These are phyloP conservation scores for Aspergillus tubingensis DNA, from an alignment of 2,329 filamentous ascomycete species.

Conservation along the genomic window DNA sequence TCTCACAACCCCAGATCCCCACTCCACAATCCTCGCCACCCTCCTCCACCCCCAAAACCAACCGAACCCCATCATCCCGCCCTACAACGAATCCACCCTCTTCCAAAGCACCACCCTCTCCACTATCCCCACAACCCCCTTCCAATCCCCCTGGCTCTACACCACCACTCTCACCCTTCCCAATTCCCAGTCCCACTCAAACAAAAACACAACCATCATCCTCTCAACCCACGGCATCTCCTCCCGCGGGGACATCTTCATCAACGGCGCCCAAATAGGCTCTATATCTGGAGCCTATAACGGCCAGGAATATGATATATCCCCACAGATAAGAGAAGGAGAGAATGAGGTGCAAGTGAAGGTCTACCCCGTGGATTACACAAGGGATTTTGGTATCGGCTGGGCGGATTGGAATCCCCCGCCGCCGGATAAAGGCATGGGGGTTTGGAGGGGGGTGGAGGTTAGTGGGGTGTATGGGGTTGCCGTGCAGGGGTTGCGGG, in stretches of 20 bases:
- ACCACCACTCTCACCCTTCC: constrained; percentile 54
- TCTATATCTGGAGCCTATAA: constrained; percentile 58
- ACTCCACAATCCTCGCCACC: constrained; percentile 60
- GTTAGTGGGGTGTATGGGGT: constrained; percentile 28
- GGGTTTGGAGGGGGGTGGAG: constrained; percentile 62
- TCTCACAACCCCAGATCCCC: constrained; percentile 50
- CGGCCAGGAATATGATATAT: constrained; percentile 59
- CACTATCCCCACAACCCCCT: constrained; percentile 49
- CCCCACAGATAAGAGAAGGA: constrained; percentile 39
- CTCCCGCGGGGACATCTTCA: constrained; percentile 60
- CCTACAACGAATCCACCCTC: constrained; percentile 54
- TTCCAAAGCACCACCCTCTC: constrained; percentile 59
- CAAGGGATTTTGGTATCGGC: constrained; percentile 60
- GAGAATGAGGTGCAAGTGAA: constrained; percentile 56
- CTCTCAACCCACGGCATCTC: constrained; percentile 62
- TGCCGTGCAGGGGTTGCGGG: no score
- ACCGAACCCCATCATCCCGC: constrained; percentile 43
- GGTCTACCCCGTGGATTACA: constrained; percentile 61
- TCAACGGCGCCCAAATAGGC: constrained; percentile 59
- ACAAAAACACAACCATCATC: constrained; percentile 42
- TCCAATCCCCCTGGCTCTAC: constrained; percentile 61
- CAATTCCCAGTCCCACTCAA: constrained; percentile 7
- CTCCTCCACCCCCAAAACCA: constrained; percentile 44
- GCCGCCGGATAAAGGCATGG: constrained; percentile 64
- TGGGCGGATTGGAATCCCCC: constrained; percentile 66